phyloP scores from a whole-genome alignment of 805 yeast species.

The Teunomyces atbi region DNA sequence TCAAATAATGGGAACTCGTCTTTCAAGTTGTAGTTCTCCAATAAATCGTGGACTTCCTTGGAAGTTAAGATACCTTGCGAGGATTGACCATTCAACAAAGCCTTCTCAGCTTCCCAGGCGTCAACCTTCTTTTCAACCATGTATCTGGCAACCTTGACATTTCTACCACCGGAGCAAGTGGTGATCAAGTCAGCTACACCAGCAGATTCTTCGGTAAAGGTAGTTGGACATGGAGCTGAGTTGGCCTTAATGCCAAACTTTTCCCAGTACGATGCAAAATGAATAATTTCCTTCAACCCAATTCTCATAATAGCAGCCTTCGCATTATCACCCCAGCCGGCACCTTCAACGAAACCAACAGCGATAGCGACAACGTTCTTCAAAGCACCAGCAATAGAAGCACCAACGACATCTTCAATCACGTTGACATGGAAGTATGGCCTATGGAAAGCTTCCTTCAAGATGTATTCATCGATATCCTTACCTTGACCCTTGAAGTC shows the following conservation, averaged over 20 bases:
- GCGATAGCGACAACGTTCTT: slow-evolving; percentile 95
- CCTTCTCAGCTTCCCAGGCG: slow-evolving; percentile 81
- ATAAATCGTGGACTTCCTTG: slow-evolving; percentile 85
- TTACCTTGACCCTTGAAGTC: slow-evolving; percentile 66
- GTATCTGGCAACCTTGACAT: slow-evolving; percentile 83
- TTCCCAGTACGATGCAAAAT: slow-evolving; percentile 61
- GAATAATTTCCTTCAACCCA: slow-evolving; percentile 86
- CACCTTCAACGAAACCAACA: slow-evolving; percentile 96
- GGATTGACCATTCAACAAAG: slow-evolving; percentile 88
- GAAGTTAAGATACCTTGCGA: slow-evolving; percentile 95
- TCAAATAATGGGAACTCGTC: slow-evolving; percentile 80
- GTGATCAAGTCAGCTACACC: slow-evolving; percentile 99
- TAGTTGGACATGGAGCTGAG: slow-evolving; percentile 67
- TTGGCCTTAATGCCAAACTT: slow-evolving; percentile 52
- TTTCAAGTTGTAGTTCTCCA: slow-evolving; percentile 49
- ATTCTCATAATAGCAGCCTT: slow-evolving; percentile 97
- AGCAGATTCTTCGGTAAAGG: slow-evolving; percentile 91
- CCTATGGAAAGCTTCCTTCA: slow-evolving; percentile 90
- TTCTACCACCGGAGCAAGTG: slow-evolving; percentile 97
- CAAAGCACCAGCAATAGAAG: slow-evolving; percentile 94
- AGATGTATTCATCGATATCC: slow-evolving; percentile 68
- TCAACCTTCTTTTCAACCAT: slow-evolving; percentile 78
- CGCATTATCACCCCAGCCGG: slow-evolving; percentile 99
- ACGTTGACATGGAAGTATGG: slow-evolving; percentile 97
- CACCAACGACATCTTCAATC: slow-evolving; percentile 91